A percentile compares a stretch with the other conserved stretches of the same genome.
phyloP scores from a whole-genome alignment of 1,284 basidiomycete genomes.

The Entoloma clypeatum region DNA sequence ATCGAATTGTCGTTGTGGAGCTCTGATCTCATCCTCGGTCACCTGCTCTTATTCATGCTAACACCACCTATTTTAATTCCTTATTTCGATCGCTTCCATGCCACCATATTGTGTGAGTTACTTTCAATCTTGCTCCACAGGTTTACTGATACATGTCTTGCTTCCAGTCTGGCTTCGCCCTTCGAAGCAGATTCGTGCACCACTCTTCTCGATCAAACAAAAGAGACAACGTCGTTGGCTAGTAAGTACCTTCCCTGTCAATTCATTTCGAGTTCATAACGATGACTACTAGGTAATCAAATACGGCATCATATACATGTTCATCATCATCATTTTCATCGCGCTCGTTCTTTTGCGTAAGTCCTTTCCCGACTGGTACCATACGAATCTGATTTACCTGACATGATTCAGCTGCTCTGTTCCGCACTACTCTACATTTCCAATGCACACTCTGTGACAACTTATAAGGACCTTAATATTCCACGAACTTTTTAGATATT shows the following conservation, averaged over 20 bases:
- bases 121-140: conserved; percentile 7
- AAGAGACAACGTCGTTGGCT: conserved; percentile 85
- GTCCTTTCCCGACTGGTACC: conserved; percentile 28
- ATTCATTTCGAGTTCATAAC: background rate
- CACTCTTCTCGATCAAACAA: conserved; percentile 88
- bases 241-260: conserved; percentile 44
- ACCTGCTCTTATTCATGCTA: conserved; percentile 72
- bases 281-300: conserved; percentile 51
- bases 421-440: conserved; percentile 55
- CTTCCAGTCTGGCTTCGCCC: conserved; percentile 75
- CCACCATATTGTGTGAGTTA: conserved; percentile 79
- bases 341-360: conserved; percentile 75
- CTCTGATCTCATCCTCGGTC: conserved; percentile 72
- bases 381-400: conserved; percentile 4
- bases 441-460: conserved; percentile 66
- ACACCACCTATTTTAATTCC: conserved; percentile 51
- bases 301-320: conserved; percentile 76
- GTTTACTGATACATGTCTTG: conserved; percentile 12
- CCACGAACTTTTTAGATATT: conserved; percentile 14
- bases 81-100: conserved; percentile 80
- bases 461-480: conserved; percentile 48
- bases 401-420: conserved; percentile 47
- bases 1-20: conserved; percentile 96
- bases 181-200: conserved; percentile 89
- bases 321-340: conserved; percentile 72